Evolutionary conservation across 257 asterid genomes (phyloP), one percentile per base, ranked within the genome.

Genomic region (Solanum pimpinellifolium): DNA sequence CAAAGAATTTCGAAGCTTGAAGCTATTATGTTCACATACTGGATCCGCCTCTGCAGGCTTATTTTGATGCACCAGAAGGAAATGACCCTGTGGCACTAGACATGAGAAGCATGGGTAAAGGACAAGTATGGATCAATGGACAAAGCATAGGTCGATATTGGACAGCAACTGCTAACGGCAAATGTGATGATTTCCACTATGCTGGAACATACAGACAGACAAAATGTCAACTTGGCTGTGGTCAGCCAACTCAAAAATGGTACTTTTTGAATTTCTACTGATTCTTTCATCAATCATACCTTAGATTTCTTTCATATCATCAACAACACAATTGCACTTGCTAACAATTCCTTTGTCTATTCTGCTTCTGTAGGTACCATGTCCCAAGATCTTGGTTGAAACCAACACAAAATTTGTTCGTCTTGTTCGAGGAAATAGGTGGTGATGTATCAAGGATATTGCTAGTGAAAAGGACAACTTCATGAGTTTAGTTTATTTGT

Each of bases 61-160:
- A 92, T 87, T 94, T 95, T 87, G 96, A 95, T 52, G 92, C 92
- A 56, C 95, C 96, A 59, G 89, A 77, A 2, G 98, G 95, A 84
- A 89, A 90, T 37, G 98, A 95, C 83, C 98, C 98, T 29, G 88
- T 95, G 90, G 97, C 94, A 6, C 39, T 93, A 87, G 95, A 94
- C 92, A 91, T 95, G 96, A 89, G 87, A 75, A 92, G 94, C 89
- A 95, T 95, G 98, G 93, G 95, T 18, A 95, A 95, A 87, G 98
- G 97, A 23, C 96, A 95, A 89, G 92, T 93, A 60, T 95, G 96
- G 98, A 92, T 94, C 92, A 95, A 95, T 60, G 98, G 98, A 25
- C 94, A 94, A 90, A 95, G 92, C 92, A 90, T 93, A 20, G 98
- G 98, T 35, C 85, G 98, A 89, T 93, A 92, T 86, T 95, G 98